Evolutionary conservation across 805 yeast species (phyloP).

Genomic region (Starmerella kuoi): DNA sequence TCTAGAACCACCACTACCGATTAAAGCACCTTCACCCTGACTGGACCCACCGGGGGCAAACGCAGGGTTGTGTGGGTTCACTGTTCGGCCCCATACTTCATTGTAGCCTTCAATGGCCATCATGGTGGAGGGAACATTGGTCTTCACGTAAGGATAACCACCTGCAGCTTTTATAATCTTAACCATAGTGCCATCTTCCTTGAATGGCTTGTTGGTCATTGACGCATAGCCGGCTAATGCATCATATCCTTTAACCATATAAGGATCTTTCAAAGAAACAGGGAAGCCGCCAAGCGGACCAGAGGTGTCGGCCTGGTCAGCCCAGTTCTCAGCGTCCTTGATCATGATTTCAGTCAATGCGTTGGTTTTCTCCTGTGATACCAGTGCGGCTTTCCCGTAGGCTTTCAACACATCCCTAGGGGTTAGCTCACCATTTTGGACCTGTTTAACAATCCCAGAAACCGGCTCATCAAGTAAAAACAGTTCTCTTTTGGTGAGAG

Average conservation of each 20-base stretch:
- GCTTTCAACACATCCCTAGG: slow-evolving; percentile 48
- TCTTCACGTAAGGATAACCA: slow-evolving; percentile 44
- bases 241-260: slow-evolving; percentile 38
- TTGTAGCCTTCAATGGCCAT: slow-evolving; percentile 47
- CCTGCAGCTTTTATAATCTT: slow-evolving; percentile 39
- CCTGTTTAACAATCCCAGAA: slow-evolving; percentile 32
- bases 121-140: slow-evolving; percentile 45
- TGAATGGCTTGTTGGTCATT: slow-evolving; percentile 32
- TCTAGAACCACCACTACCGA: slow-evolving; percentile 37
- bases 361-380: slow-evolving; percentile 47
- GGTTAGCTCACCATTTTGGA: slow-evolving; percentile 37
- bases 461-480: slow-evolving; percentile 35
- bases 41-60: slow-evolving; percentile 44
- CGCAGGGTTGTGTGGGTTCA: slow-evolving; percentile 38
- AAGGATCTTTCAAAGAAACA: slow-evolving; percentile 49
- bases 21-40: slow-evolving; percentile 41
- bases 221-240: slow-evolving; percentile 42
- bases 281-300: slow-evolving; percentile 58
- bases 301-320: slow-evolving; percentile 38
- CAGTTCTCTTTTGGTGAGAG: slow-evolving; percentile 28
- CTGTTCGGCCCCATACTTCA: slow-evolving; percentile 41
- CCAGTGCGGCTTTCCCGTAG: slow-evolving; percentile 51
- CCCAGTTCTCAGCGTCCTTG: slow-evolving; percentile 56
- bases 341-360: slow-evolving; percentile 51
- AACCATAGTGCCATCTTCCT: slow-evolving; percentile 33